Base-by-base conservation (phyloP, 768 basidiomycete genomes). In the Termitomyces sp. region DNA sequence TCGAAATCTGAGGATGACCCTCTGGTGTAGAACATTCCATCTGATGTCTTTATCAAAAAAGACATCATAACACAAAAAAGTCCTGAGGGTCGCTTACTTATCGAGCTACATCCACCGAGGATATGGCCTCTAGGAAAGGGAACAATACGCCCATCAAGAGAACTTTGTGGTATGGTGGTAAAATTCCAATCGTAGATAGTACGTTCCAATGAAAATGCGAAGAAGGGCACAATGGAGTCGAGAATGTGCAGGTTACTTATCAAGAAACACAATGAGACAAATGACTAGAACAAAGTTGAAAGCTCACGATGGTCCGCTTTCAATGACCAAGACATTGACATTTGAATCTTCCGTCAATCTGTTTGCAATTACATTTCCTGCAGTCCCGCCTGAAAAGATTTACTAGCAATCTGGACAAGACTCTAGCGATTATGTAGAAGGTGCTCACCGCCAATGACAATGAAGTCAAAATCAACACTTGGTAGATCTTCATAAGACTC, bases 91-190 rank as follows among this genome's bases (percentile, higher is more conserved):
- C n/a, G 17, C 48, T 49, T 7, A 64, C 68, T 70, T 52, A 67
- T 60, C 10, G 68, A 70, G 42, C 71, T 73, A 17, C 64, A 67
- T 12, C 72, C 72, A 3, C 71, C 71, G 3, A 71, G 62, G 23
- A 71, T 58, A 32, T 63, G 66, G 0, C 68, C 70, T 52, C 66
- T 55, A 12, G 67, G 62, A 27, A 64, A 64, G 0, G 47, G 10
- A 1, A 67, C 21, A 21, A 53, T 48, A 5, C 68, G 59, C n/a
- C 64, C 65, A 45, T 58, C 56, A 27, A 70, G 45, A 0, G 59
- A 66, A 10, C 32, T 9, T 52, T 71, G 69, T 30, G 64, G 54
- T 0, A 54, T 58, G 8, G 69, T 70, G 0, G 69, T 71, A 56
- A 57, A 71, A 46, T 70, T 71, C 70, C 70, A 72, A 53, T 69